Evolutionary conservation across 371 early-diverging fungal genomes (phyloP).

Genomic region (Chytridium lagenaria): DNA sequence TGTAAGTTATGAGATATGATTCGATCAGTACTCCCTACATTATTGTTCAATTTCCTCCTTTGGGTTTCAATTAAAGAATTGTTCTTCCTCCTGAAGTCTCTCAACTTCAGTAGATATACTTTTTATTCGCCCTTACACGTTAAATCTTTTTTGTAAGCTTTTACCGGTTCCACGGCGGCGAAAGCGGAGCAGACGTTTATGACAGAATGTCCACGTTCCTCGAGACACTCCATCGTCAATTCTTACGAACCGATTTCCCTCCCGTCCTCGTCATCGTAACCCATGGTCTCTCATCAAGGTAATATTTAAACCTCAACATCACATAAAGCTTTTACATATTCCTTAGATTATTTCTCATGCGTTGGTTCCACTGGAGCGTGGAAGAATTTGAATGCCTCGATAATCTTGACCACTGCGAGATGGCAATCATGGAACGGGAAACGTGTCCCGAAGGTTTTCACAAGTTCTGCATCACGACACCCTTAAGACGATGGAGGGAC

Average conservation of each 20-base stretch:
- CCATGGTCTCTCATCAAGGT: constrained; percentile 32
- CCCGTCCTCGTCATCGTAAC: constrained; percentile 28
- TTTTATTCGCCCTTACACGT: too few relatives aligned
- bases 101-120: too few relatives aligned
- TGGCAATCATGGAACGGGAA: constrained; percentile 35
- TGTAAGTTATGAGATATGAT: constrained; percentile 27
- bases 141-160: too few relatives aligned
- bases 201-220: constrained; percentile 37
- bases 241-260: constrained; percentile 29
- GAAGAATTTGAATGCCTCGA: constrained; percentile 40
- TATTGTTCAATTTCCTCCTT: not conserved
- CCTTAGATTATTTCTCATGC: constrained; percentile 33
- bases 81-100: too few relatives aligned
- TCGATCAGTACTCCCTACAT: not conserved
- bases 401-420: constrained; percentile 36
- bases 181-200: constrained; percentile 41
- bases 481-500: constrained; percentile 14
- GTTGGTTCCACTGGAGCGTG: constrained; percentile 38
- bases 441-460: not conserved
- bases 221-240: constrained; percentile 38
- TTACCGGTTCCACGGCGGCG: constrained; percentile 41
- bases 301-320: not conserved
- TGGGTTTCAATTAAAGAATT: too few relatives aligned
- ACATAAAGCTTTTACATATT: not conserved
- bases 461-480: constrained; percentile 3